These are phyloP conservation scores for Planoprotostelium fungivorum DNA, from an alignment of 78 protist genomes.

Conservation along the genomic window DNA sequence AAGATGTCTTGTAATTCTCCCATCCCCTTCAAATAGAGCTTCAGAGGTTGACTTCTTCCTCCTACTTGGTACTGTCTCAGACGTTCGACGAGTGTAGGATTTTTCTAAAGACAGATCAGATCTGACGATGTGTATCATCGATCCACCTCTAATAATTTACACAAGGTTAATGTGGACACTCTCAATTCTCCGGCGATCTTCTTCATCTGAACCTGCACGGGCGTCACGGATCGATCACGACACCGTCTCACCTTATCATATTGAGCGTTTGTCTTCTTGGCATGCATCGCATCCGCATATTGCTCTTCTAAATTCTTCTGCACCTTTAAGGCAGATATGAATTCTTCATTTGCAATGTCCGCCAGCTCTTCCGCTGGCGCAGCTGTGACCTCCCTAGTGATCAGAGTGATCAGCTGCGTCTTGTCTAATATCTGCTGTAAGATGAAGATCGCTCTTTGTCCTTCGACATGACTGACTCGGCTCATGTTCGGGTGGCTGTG, in stretches of 20 bases:
- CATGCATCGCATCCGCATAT: neutral
- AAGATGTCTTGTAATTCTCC: neutral
- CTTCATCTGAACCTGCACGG: neutral
- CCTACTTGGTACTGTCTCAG: neutral
- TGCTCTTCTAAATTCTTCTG: neutral
- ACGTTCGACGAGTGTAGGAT: neutral
- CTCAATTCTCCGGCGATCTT: neutral
- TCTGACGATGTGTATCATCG: neutral
- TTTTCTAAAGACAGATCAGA: neutral
- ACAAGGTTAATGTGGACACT: neutral
- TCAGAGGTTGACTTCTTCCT: neutral
- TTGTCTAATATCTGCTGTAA: neutral
- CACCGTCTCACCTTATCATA: neutral
- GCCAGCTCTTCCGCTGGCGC: neutral
- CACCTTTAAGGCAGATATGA: neutral
- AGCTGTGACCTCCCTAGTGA: neutral
- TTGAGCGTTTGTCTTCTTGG: neutral
- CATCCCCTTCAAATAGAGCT: neutral
- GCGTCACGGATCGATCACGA: neutral
- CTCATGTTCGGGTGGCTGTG: no score
- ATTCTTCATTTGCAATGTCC: neutral
- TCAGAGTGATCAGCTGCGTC: neutral
- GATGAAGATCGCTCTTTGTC: neutral
- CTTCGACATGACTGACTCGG: neutral
- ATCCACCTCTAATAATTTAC: neutral